Evolutionary conservation across 129 eudicot species (phyloP).

Genomic region (Erigeron canadensis): DNA sequence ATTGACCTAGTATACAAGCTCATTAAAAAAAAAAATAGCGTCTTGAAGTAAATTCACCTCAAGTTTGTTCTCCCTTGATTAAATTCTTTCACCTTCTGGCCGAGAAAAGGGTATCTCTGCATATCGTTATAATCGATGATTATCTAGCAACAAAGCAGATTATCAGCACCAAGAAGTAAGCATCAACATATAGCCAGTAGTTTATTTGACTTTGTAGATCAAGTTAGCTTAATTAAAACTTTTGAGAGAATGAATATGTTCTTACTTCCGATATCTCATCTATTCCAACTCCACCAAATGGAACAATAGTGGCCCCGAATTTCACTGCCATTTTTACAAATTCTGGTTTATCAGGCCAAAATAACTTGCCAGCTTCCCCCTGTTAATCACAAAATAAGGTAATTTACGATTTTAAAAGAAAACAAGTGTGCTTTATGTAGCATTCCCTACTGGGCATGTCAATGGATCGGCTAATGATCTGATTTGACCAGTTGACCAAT

Average conservation of each 20-base stretch:
- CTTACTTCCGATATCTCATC: conserved; percentile 32
- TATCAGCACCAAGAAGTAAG: not conserved
- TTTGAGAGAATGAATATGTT: not conserved
- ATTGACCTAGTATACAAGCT: not conserved
- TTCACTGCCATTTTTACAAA: conserved; percentile 35
- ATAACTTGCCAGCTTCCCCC: conserved; percentile 34
- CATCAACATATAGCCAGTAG: not conserved
- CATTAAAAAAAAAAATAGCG: too few species aligned
- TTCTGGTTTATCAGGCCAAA: conserved; percentile 40
- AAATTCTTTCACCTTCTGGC: conserved; percentile 7
- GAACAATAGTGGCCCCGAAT: conserved; percentile 38
- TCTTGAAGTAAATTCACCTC: conserved; percentile 26
- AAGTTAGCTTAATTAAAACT: not conserved
- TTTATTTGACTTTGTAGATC: not conserved
- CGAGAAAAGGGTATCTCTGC: conserved; percentile 26
- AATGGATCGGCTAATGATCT: not conserved
- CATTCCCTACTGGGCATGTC: too few species aligned
- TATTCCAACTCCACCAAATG: conserved; percentile 34
- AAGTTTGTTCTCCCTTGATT: conserved; percentile 33
- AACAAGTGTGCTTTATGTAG: not conserved
- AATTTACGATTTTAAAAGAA: not conserved
- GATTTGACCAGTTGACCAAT: too few species aligned
- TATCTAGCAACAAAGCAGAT: conserved; percentile 22
- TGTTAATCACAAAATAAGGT: conserved; percentile 13
- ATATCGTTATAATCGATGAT: conserved; percentile 30